A percentile compares a stretch with the other conserved stretches of the same genome.
phyloP scores from a whole-genome alignment of 345 rosid species.

The Euphorbia pulcherrima region DNA sequence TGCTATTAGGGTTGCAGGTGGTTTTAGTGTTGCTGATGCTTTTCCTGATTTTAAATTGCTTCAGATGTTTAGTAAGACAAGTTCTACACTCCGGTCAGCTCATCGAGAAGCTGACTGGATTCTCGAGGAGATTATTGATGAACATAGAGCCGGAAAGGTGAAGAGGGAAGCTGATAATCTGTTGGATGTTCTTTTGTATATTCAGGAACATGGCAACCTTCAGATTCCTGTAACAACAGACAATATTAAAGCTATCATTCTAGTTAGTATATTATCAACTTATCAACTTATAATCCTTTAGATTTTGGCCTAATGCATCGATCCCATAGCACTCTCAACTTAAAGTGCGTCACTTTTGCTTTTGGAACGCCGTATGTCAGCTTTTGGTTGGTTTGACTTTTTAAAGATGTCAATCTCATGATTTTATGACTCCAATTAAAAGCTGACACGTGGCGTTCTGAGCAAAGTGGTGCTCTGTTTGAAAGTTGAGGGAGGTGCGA shows the following conservation, averaged over 20 bases:
- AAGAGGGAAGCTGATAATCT: neutral
- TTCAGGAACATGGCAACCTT: conserved; percentile 15
- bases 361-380: no score
- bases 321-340: no score
- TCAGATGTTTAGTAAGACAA: neutral
- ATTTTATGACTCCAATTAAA: no score
- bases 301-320: no score
- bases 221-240: conserved; percentile 17
- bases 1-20: neutral
- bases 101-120: neutral
- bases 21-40: conserved; percentile 10
- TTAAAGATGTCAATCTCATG: no score
- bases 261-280: neutral
- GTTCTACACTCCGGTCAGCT: neutral
- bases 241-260: conserved; percentile 39
- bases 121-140: neutral
- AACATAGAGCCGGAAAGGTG: neutral
- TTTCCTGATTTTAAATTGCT: conserved; percentile 6
- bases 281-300: no score
- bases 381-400: no score
- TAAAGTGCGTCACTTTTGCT: no score
- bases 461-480: no score
- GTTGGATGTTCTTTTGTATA: conserved; percentile 33
- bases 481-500: no score
- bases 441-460: no score